Conservation (phyloP, 345 rosid genomes). For the Pugionium cornutum region DNA sequence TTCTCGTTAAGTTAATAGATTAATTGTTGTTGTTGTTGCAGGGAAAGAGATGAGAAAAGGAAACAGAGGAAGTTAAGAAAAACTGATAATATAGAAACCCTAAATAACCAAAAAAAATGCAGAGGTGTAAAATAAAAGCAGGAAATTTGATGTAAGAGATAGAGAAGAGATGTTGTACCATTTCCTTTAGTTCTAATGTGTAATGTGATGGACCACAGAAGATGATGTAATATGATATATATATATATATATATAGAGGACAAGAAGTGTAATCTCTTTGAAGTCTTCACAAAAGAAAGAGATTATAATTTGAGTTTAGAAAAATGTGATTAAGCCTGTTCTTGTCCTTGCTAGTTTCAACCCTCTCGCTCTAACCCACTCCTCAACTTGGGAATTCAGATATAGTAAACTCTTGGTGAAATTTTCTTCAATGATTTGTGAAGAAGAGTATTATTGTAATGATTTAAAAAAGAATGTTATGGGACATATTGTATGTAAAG, state of each 20-base stretch:
- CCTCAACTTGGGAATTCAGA: constrained; percentile 19
- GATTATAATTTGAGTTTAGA: constrained; percentile 35
- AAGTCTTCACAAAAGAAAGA: constrained; percentile 29
- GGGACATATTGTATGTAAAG: constrained; percentile 27
- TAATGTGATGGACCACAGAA: constrained; percentile 44
- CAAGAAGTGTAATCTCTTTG: constrained; percentile 41
- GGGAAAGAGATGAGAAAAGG: constrained; percentile 18
- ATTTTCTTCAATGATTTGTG: constrained; percentile 21
- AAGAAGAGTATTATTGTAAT: background rate
- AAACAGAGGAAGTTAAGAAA: constrained; percentile 20
- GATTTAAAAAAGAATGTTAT: constrained; percentile 19
- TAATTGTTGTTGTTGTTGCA: constrained; percentile 14
- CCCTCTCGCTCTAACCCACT: constrained; percentile 35
- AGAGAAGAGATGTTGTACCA: constrained; percentile 39
- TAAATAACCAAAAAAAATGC: constrained; percentile 28
- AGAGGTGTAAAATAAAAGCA: constrained; percentile 36
- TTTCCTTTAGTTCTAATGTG: constrained; percentile 39
- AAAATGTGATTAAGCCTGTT: constrained; percentile 22
- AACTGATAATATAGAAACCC: constrained; percentile 40
- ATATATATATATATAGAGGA: constrained; percentile 35
- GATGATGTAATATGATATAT: constrained; percentile 37
- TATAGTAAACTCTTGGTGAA: constrained; percentile 7
- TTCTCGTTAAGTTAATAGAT: constrained; percentile 15
- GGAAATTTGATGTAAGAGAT: constrained; percentile 34
- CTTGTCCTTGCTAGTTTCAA: constrained; percentile 34